These are phyloP conservation scores for Chloranthus sessilifolius DNA, from an alignment of 164 flowering plant genomes.

Conservation along the genomic window DNA sequence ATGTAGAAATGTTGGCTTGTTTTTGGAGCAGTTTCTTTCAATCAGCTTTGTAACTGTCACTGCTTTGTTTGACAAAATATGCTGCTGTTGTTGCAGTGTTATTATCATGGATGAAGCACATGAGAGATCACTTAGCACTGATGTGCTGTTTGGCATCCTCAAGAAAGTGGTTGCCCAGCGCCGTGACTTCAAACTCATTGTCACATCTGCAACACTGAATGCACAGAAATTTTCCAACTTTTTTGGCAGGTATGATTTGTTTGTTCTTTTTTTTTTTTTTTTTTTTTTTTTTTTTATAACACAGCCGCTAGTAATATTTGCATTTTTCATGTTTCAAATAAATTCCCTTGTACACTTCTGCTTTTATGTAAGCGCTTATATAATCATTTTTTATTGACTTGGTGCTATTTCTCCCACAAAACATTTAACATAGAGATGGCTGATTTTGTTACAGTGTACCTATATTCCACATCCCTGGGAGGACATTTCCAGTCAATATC, in stretches of 20 bases:
- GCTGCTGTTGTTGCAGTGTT: conserved; percentile 44
- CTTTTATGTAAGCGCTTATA: too few relatives aligned
- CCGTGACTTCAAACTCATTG: conserved; percentile 97
- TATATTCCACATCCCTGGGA: conserved; percentile 85
- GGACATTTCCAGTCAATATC: conserved; percentile 80
- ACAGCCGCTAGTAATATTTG: too few relatives aligned
- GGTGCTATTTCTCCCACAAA: too few relatives aligned
- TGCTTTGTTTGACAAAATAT: background rate
- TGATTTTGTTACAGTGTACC: conserved; percentile 56
- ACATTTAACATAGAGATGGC: too few relatives aligned
- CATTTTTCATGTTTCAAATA: too few relatives aligned
- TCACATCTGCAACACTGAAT: conserved; percentile 96
- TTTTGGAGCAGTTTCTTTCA: too few relatives aligned
- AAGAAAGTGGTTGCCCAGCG: conserved; percentile 93
- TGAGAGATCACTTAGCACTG: conserved; percentile 92
- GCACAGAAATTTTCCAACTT: conserved; percentile 92
- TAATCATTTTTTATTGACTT: too few relatives aligned
- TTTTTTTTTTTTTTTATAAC: too few relatives aligned
- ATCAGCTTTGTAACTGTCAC: too few relatives aligned
- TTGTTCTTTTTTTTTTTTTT: background rate
- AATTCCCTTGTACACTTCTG: too few relatives aligned
- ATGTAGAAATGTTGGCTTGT: too few relatives aligned
- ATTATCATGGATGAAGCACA: conserved; percentile 99
- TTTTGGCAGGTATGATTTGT: conserved; percentile 72
- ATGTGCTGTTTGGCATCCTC: conserved; percentile 92